phyloP scores from a whole-genome alignment of 2,329 filamentous ascomycete species.

The Cadophora gregata region DNA sequence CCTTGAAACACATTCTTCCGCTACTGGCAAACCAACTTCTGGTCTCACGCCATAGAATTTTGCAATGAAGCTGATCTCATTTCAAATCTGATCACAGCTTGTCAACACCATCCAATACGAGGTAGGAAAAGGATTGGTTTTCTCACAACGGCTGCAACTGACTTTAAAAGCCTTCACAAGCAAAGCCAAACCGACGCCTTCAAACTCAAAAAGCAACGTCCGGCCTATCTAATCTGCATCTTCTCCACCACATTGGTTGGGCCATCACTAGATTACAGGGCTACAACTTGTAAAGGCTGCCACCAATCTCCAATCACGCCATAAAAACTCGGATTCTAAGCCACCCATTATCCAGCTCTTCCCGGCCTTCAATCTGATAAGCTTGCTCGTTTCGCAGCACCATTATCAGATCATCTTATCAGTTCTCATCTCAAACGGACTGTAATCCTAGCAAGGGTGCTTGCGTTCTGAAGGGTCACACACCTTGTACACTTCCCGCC shows the following conservation, averaged over 20 bases:
- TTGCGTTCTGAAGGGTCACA: background rate
- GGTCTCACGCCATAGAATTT: background rate
- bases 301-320: slow-evolving; percentile 1
- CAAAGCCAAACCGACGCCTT: background rate
- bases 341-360: background rate
- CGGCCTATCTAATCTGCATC: background rate
- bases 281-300: background rate
- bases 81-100: background rate
- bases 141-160: background rate
- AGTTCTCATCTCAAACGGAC: slow-evolving; percentile 23
- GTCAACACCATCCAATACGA: background rate
- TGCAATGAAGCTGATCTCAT: background rate
- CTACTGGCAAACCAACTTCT: background rate
- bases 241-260: background rate
- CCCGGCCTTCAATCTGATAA: slow-evolving; percentile 9
- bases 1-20: background rate
- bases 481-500: slow-evolving; percentile 17
- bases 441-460: slow-evolving; percentile 13
- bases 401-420: slow-evolving; percentile 35
- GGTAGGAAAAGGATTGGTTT: background rate
- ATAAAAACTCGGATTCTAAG: background rate
- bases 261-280: background rate
- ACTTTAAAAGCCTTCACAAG: background rate
- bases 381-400: background rate
- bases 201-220: background rate